Percentiles rank a stretch among this genome's conserved stretches.
These are phyloP conservation scores for Exserohilum rostratum DNA, from an alignment of 2,329 filamentous ascomycete species.

Conservation along the genomic window DNA sequence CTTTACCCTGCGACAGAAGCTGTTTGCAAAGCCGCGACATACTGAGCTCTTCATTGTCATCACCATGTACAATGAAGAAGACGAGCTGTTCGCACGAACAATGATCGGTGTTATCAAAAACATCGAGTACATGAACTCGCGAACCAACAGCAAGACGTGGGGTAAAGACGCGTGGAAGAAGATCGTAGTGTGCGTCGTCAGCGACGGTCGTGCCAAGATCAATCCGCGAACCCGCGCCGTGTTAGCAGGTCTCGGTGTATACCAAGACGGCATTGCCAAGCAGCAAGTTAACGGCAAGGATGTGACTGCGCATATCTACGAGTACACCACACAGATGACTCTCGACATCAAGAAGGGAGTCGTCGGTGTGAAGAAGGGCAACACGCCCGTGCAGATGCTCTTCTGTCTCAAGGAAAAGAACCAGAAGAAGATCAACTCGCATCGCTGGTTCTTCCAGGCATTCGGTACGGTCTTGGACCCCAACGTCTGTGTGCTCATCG, in stretches of 20 bases:
- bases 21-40: constrained; percentile 90
- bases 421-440: constrained; percentile 99
- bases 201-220: constrained; percentile 96
- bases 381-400: constrained; percentile 91
- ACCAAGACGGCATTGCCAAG: constrained; percentile 98
- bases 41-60: constrained; percentile 96
- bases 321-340: constrained; percentile 84
- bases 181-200: constrained; percentile 97
- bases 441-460: constrained; percentile 98
- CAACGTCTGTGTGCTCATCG: constrained; percentile 94
- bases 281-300: constrained; percentile 97
- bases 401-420: constrained; percentile 99
- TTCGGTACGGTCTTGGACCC: constrained; percentile 92
- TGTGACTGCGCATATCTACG: constrained; percentile 97
- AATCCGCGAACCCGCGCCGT: constrained; percentile 89
- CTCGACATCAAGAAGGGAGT: constrained; percentile 89
- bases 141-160: constrained; percentile 95
- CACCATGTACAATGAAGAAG: constrained; percentile 99
- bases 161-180: constrained; percentile 99
- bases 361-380: constrained; percentile 79
- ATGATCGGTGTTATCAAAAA: constrained; percentile 99
- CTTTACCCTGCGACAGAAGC: constrained; percentile 87
- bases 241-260: constrained; percentile 90
- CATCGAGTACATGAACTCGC: constrained; percentile 95
- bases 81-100: constrained; percentile 91